Base-by-base conservation (phyloP, 345 rosid genomes). In the Orychophragmus violaceus region DNA sequence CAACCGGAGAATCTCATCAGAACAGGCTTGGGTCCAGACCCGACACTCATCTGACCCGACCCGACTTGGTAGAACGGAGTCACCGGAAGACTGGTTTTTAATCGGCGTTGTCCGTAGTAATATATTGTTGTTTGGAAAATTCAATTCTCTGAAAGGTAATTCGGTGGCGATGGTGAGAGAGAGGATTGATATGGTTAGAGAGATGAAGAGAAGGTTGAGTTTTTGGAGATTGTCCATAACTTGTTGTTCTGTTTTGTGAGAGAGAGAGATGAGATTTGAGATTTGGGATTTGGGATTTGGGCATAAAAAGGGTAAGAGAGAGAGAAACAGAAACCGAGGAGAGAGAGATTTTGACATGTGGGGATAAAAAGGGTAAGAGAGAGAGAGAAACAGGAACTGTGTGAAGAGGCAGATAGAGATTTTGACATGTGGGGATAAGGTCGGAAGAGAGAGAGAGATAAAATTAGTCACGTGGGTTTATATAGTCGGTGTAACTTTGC, bases 1-100 rank as follows among this genome's bases (percentile, higher is more conserved):
- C 11, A 82, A 54, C 50, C n/a, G 58, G 44, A 85, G 79, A 35
- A 75, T 64, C 70, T 63, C 78, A 6, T 51, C 13, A 1, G 78
- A 75, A 42, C 78, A 75, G 0, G 28, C 42, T 17, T 42, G 16
- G 30, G 50, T 48, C 78, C 78, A 75, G 14, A 69, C 66, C 24
- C 32, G 48, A 6, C 78, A 75, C 30, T 32, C 71, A 18, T 64
- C 39, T 50, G 66, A 69, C 18, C 50, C 44, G 33, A 51, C 51
- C 13, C 2, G 57, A 32, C 14, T 44, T 5, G 63, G 49, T 21
- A 5, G n/a, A n/a, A n/a, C n/a, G n/a, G n/a, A n/a, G n/a, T n/a
- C 12, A 24, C 13, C 53, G 23, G 61, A 45, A 1, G 78, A 75
- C 5, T 57, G 75, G 66, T 75, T 75, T 12, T 50, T 75, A 8